Evolutionary conservation across 257 asterid genomes (phyloP).

Genomic region (Lycium ferocissimum): DNA sequence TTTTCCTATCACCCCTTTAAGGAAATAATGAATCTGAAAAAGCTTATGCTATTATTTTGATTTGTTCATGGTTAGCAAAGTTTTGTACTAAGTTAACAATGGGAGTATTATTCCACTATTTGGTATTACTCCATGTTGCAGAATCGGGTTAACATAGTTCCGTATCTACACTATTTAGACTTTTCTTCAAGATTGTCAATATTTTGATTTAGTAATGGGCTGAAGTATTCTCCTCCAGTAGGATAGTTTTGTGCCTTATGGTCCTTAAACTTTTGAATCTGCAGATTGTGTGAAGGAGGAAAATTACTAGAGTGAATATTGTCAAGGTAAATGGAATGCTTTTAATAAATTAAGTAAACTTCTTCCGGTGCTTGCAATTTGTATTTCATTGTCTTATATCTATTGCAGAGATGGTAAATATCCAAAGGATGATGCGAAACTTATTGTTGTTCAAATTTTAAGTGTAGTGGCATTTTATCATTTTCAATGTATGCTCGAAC

Average conservation of each 20-base stretch:
- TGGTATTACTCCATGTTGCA: no score
- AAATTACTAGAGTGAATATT: conserved; percentile 83
- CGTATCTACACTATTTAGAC: no score
- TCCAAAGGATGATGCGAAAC: conserved; percentile 89
- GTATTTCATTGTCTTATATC: conserved; percentile 39
- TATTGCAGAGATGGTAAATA: conserved; percentile 86
- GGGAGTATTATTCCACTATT: no score
- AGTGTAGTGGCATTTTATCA: conserved; percentile 88
- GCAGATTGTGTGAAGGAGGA: conserved; percentile 97
- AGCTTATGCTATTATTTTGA: background rate
- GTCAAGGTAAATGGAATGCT: conserved; percentile 61
- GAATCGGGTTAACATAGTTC: no score
- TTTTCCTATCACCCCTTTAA: background rate
- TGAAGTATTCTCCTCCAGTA: no score
- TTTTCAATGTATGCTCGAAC: conserved; percentile 92
- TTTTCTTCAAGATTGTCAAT: no score
- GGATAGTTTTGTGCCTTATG: background rate
- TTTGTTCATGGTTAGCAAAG: no score
- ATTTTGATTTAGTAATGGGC: no score
- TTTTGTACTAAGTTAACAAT: no score
- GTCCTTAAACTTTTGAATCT: conserved; percentile 40
- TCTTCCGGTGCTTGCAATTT: conserved; percentile 32
- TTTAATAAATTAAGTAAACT: conserved; percentile 22
- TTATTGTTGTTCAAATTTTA: conserved; percentile 80
- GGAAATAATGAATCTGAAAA: background rate